Evolutionary conservation across 1,139 yeast species (phyloP).

Genomic region (Geotrichum phurueaensis): DNA sequence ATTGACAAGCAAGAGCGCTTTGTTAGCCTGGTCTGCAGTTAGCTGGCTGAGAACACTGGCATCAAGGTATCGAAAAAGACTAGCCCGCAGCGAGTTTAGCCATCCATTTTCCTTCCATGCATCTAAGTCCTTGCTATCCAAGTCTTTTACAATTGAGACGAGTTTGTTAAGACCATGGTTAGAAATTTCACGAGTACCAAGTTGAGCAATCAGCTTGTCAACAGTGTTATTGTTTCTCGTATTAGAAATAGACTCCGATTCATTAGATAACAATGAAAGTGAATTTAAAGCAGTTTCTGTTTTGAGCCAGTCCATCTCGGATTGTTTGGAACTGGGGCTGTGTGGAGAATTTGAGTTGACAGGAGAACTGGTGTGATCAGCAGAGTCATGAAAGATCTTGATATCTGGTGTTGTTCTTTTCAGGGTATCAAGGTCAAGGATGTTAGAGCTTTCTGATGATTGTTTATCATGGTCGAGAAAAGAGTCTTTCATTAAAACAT

Average conservation of each 20-base stretch:
- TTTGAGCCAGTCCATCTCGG: conserved; percentile 9
- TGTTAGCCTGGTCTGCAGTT: conserved; percentile 7
- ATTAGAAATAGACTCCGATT: neutral
- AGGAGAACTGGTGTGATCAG: neutral
- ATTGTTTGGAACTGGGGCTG: neutral
- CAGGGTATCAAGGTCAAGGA: neutral
- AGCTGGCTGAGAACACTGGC: neutral
- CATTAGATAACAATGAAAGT: neutral
- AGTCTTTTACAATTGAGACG: conserved; percentile 3
- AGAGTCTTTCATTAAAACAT: neutral
- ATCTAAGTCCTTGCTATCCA: neutral
- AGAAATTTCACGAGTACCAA: neutral
- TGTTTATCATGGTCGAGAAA: neutral
- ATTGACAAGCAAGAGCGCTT: conserved; percentile 8
- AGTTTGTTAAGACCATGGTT: conserved; percentile 9
- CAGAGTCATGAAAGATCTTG: conserved; percentile 9
- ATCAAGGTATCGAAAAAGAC: conserved; percentile 4
- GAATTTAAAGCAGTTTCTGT: conserved; percentile 10
- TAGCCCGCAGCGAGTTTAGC: neutral
- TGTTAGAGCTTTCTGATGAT: neutral
- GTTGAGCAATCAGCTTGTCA: neutral
- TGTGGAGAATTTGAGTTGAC: neutral
- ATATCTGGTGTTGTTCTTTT: neutral
- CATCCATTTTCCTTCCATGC: conserved; percentile 12
- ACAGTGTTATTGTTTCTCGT: neutral